phyloP scores from a whole-genome alignment of 495 filamentous ascomycete species.

The Daldinia bambusicola region DNA sequence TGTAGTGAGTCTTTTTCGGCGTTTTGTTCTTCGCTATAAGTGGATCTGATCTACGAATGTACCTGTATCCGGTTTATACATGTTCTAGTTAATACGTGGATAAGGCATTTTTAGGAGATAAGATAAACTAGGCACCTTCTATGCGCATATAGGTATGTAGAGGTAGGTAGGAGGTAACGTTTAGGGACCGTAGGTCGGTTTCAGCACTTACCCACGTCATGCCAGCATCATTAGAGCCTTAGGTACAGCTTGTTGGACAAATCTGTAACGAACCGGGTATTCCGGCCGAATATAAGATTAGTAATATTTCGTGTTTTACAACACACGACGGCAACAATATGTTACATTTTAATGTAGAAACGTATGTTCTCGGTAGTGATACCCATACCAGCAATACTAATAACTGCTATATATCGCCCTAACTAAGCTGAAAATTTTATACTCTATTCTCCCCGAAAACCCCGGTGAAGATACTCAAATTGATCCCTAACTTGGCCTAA shows the following conservation, averaged over 20 bases:
- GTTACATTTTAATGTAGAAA: conserved; percentile 28
- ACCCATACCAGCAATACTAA: neutral
- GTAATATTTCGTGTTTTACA: conserved; percentile 23
- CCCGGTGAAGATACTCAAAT: neutral
- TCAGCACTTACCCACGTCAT: conserved; percentile 34
- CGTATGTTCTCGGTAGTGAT: conserved; percentile 26
- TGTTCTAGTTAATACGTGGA: no score
- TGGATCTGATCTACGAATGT: neutral
- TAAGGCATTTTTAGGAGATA: conserved; percentile 12
- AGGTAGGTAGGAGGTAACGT: no score
- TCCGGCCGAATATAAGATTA: conserved; percentile 32
- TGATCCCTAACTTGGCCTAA: neutral
- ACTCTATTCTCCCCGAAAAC: neutral
- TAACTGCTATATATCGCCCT: neutral
- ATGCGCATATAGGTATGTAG: no score
- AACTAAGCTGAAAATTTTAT: neutral
- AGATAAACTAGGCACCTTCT: neutral
- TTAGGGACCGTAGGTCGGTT: conserved; percentile 6
- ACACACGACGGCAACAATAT: conserved; percentile 14
- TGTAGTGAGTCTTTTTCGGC: neutral
- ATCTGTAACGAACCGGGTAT: conserved; percentile 11
- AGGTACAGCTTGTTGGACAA: neutral
- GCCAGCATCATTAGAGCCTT: conserved; percentile 24
- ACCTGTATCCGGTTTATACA: neutral
- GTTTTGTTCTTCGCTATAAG: neutral